Evolutionary conservation across 2,329 filamentous ascomycete species (phyloP).

Genomic region (Penicillium italicum): DNA sequence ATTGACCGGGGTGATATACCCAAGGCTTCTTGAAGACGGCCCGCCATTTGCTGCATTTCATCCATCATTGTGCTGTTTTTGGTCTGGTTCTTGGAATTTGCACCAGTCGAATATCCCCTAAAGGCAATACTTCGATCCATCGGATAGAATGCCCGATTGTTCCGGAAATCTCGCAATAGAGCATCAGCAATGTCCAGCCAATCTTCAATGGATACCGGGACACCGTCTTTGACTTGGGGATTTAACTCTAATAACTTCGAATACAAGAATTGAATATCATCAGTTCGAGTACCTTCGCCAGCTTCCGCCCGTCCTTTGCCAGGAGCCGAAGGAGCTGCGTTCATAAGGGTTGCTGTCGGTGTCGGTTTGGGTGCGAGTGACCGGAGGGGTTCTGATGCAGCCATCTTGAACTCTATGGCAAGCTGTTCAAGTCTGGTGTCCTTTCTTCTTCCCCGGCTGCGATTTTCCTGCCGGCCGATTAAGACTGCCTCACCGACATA

Average conservation of each 20-base stretch:
- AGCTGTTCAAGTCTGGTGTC: slow-evolving; percentile 41
- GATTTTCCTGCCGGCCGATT: slow-evolving; percentile 49
- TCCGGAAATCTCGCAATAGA: slow-evolving; percentile 58
- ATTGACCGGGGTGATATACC: slow-evolving; percentile 25
- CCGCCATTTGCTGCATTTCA: slow-evolving; percentile 44
- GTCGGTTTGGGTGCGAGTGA: slow-evolving; percentile 20
- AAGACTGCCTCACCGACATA: slow-evolving; percentile 72
- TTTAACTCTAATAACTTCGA: slow-evolving; percentile 48
- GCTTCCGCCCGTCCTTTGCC: slow-evolving; percentile 23
- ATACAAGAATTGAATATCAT: slow-evolving; percentile 46
- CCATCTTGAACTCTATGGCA: slow-evolving; percentile 37
- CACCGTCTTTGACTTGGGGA: slow-evolving; percentile 48
- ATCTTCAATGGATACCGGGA: slow-evolving; percentile 50
- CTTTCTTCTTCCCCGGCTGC: slow-evolving; percentile 31
- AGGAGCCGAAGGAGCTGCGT: slow-evolving; percentile 10
- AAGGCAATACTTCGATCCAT: slow-evolving; percentile 51
- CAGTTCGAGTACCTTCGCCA: slow-evolving; percentile 37
- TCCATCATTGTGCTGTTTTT: slow-evolving; percentile 40
- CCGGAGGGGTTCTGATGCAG: slow-evolving; percentile 18
- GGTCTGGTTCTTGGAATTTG: slow-evolving; percentile 36
- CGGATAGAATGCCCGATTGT: slow-evolving; percentile 59
- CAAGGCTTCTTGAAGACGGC: slow-evolving; percentile 42
- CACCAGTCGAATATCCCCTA: slow-evolving; percentile 46
- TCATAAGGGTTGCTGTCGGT: slow-evolving; percentile 14
- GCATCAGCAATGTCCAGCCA: slow-evolving; percentile 59